These are phyloP conservation scores for Penicillium argentinense DNA, from an alignment of 495 filamentous ascomycete species.

Conservation along the genomic window DNA sequence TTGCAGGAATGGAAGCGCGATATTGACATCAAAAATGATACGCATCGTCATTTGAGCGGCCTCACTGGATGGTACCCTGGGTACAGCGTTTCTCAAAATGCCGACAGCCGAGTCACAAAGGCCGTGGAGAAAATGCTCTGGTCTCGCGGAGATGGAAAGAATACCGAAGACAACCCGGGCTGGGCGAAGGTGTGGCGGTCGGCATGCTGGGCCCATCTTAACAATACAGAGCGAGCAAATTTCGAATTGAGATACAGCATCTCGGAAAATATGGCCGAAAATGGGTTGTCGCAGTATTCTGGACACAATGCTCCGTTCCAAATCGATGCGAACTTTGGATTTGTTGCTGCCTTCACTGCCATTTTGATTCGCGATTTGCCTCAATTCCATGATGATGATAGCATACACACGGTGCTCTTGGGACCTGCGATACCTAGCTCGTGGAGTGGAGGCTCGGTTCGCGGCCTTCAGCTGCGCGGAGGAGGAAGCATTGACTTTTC, in stretches of 20 bases:
- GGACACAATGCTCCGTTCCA: constrained; percentile 42
- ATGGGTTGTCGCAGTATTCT: constrained; percentile 49
- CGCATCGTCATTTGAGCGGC: constrained; percentile 54
- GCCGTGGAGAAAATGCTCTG: constrained; percentile 9
- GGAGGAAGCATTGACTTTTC: constrained; percentile 38
- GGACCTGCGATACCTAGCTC: constrained; percentile 43
- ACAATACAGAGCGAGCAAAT: constrained; percentile 46
- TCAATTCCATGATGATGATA: constrained; percentile 14
- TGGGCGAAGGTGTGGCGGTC: constrained; percentile 58
- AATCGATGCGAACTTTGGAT: constrained; percentile 57
- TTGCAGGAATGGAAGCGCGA: constrained; percentile 55
- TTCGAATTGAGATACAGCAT: constrained; percentile 42
- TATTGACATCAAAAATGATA: constrained; percentile 40
- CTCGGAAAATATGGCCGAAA: constrained; percentile 46
- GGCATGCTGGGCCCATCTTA: constrained; percentile 52
- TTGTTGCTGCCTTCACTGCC: constrained; percentile 41
- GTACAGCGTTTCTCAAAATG: constrained; percentile 25
- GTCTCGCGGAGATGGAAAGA: constrained; percentile 9
- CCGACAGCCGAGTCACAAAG: constrained; percentile 3
- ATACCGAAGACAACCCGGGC: constrained; percentile 46
- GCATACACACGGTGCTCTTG: constrained; percentile 29
- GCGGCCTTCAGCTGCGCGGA: constrained; percentile 38
- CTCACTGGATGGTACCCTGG: constrained; percentile 55
- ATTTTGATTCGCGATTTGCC: constrained; percentile 48
- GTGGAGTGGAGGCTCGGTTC: constrained; percentile 37